Base-by-base conservation (phyloP, 2,329 filamentous ascomycete species). In the Lecanicillium sp. region DNA sequence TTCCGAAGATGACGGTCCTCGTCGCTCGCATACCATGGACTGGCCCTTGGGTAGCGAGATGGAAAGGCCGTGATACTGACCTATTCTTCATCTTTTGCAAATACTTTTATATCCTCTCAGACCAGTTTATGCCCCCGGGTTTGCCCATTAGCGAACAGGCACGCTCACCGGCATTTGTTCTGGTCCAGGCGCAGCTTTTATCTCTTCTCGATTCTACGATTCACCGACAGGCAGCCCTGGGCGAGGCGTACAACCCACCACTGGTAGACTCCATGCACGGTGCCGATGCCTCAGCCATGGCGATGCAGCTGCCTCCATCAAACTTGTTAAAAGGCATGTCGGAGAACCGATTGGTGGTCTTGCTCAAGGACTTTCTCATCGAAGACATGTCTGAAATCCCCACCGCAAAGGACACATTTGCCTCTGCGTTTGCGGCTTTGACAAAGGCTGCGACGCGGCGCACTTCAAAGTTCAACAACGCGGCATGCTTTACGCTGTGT, bases 61-160 rank as follows among this genome's bases (percentile, higher is more conserved):
- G 89, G 89, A 82, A 79, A 44, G 89, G 89, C 12, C 78, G 80
- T 3, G 88, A 95, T 50, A 94, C 84, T 4, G 89, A 95, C 53
- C 68, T 96, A 25, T 87, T 95, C 56, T 95, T 90, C 62, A 83
- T 94, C 32, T 96, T 96, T 53, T 78, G 81, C 63, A 95, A 94
- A 60, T 82, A 92, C 56, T 94, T 84, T 51, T 84, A 90, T 57
- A 73, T 90, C 15, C 68, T 96, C 3, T 72, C 81, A 4, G 78
- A 85, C 29, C 85, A 92, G 43, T 84, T 84, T 48, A 68, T 84
- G 49, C 79, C 81, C 0, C 50, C 61, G 1, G 66, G 65, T 4
- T 54, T 79, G 20, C 65, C 74, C 3, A 57, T 78, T 13, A 51
- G 62, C 1, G 72, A 77, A 41, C 77, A 75, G 51, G 73, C 72